A percentile compares a stretch with the other conserved stretches of the same genome.
These are phyloP conservation scores for Solanum peruvianum DNA, from an alignment of 257 asterid species.

Conservation along the genomic window DNA sequence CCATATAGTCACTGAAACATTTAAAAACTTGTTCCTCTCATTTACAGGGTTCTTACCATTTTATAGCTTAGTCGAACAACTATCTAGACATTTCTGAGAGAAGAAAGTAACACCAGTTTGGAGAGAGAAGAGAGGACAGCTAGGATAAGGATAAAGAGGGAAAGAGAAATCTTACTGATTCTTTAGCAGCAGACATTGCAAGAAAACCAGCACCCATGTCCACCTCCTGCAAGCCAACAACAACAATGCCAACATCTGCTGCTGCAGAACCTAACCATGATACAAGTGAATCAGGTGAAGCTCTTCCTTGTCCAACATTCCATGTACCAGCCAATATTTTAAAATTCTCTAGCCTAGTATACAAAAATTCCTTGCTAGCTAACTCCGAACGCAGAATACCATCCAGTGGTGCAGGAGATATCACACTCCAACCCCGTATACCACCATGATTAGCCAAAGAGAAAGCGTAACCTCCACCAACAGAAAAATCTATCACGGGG, in stretches of 20 bases:
- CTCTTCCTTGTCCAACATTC: slow-evolving; percentile 97
- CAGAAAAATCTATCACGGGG: slow-evolving; percentile 65
- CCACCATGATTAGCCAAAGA: slow-evolving; percentile 96
- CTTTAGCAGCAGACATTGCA: slow-evolving; percentile 98
- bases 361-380: slow-evolving; percentile 64
- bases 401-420: slow-evolving; percentile 84
- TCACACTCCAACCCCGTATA: slow-evolving; percentile 91
- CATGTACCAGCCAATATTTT: slow-evolving; percentile 93
- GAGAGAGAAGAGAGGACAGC: not conserved
- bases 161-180: slow-evolving; percentile 52
- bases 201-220: slow-evolving; percentile 99
- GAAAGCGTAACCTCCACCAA: slow-evolving; percentile 57
- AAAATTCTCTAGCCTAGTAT: slow-evolving; percentile 68
- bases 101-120: not conserved
- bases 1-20: not conserved
- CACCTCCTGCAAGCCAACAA: slow-evolving; percentile 94
- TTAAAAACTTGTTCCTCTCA: not conserved
- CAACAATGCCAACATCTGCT: slow-evolving; percentile 56
- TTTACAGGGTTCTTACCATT: not conserved
- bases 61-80: not conserved
- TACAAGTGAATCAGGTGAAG: slow-evolving; percentile 75
- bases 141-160: not conserved
- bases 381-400: slow-evolving; percentile 53
- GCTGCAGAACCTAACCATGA: slow-evolving; percentile 89
- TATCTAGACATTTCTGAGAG: not conserved